These are phyloP conservation scores for Clonostachys sp. DNA, from an alignment of 2,329 filamentous ascomycete species.

Conservation along the genomic window DNA sequence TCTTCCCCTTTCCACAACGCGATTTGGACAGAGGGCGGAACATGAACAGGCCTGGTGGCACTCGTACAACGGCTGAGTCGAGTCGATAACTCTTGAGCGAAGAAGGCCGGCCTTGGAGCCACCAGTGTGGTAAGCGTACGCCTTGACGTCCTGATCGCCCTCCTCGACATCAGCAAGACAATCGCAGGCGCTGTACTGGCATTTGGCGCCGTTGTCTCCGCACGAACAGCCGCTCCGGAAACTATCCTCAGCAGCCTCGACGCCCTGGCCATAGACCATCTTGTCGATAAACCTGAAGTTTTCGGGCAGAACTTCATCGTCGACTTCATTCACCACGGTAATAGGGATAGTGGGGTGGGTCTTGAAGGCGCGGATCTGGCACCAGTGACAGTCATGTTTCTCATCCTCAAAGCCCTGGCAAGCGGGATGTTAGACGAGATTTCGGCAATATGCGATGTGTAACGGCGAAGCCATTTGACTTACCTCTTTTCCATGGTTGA, in stretches of 20 bases:
- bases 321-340: conserved; percentile 59
- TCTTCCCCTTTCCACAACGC: conserved; percentile 71
- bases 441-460: not conserved
- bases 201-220: conserved; percentile 50
- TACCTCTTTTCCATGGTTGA: conserved; percentile 33
- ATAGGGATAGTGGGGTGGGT: conserved; percentile 47
- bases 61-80: conserved; percentile 68
- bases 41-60: conserved; percentile 72
- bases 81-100: conserved; percentile 44
- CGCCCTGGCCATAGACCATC: conserved; percentile 54
- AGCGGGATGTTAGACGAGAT: not conserved
- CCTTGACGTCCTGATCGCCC: conserved; percentile 38
- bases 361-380: conserved; percentile 52
- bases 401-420: conserved; percentile 29
- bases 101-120: conserved; percentile 48
- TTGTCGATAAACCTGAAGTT: conserved; percentile 66
- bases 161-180: conserved; percentile 63
- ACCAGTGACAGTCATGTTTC: conserved; percentile 50
- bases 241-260: conserved; percentile 52
- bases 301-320: conserved; percentile 50
- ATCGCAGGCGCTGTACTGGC: conserved; percentile 62
- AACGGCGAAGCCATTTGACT: not conserved
- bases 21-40: conserved; percentile 60
- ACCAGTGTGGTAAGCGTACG: conserved; percentile 61
- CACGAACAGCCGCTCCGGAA: conserved; percentile 71